phyloP scores from a whole-genome alignment of 805 yeast genomes.

The Saturnispora bothae region DNA sequence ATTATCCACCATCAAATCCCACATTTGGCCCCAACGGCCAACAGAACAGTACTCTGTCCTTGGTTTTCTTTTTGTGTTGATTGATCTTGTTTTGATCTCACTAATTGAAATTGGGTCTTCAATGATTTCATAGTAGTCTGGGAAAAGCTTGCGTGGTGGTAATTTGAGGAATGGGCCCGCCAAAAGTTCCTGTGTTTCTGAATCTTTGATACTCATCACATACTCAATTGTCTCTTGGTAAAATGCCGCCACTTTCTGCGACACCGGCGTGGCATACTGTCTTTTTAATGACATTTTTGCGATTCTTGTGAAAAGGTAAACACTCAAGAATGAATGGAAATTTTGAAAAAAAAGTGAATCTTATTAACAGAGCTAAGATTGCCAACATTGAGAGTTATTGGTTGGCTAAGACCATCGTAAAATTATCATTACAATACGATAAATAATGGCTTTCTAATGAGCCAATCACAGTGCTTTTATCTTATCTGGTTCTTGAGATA shows the following conservation, averaged over 20 bases:
- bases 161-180: slow-evolving; percentile 46
- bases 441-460: no score
- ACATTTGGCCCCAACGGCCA: slow-evolving; percentile 34
- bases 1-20: slow-evolving; percentile 38
- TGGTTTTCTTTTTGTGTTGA: slow-evolving; percentile 32
- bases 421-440: no score
- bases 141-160: slow-evolving; percentile 58
- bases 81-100: slow-evolving; percentile 39
- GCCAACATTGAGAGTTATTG: no score
- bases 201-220: slow-evolving; percentile 12
- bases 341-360: no score
- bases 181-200: slow-evolving; percentile 21
- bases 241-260: slow-evolving; percentile 7
- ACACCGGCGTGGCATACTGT: slow-evolving; percentile 1
- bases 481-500: no score
- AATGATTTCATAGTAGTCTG: slow-evolving; percentile 67
- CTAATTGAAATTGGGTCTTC: slow-evolving; percentile 53
- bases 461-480: no score
- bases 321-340: no score
- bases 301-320: neutral
- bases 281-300: slow-evolving; percentile 2
- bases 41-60: slow-evolving; percentile 11
- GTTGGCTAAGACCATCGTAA: no score
- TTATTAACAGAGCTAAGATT: no score
- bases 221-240: slow-evolving; percentile 8